Conservation (phyloP, 176 grass and related monocot genomes). For the Aegilops sharonensis region DNA sequence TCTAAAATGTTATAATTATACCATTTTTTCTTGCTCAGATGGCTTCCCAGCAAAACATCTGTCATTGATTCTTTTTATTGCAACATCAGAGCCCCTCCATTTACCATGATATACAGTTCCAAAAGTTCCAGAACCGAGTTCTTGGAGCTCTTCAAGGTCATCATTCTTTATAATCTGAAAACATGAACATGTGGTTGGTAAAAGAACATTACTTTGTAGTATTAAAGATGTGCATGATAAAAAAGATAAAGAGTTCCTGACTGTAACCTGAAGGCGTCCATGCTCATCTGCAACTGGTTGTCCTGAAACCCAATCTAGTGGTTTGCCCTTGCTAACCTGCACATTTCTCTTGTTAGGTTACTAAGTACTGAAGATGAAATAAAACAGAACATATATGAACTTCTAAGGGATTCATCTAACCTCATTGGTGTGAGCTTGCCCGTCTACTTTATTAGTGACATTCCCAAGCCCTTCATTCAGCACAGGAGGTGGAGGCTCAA, state of each 20-base stretch:
- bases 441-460: conserved; percentile 43
- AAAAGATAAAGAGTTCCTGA: conserved; percentile 12
- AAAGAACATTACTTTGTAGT: neutral
- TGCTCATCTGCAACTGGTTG: conserved; percentile 60
- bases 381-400: conserved; percentile 7
- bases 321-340: conserved; percentile 56
- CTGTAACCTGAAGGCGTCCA: conserved; percentile 80
- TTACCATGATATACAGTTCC: conserved; percentile 99
- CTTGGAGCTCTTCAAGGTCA: conserved; percentile 90
- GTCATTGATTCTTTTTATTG: conserved; percentile 95
- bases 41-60: conserved; percentile 89
- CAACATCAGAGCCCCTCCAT: conserved; percentile 98
- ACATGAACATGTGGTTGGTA: conserved; percentile 13
- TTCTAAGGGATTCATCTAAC: conserved; percentile 35
- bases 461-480: conserved; percentile 41
- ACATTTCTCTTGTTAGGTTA: conserved; percentile 35
- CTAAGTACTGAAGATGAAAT: conserved; percentile 36
- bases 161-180: conserved; percentile 95
- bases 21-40: conserved; percentile 95
- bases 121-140: conserved; percentile 96
- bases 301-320: conserved; percentile 48
- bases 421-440: conserved; percentile 53
- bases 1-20: conserved; percentile 20
- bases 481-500: conserved; percentile 47
- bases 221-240: neutral